phyloP scores from a whole-genome alignment of 176 grass and related monocot genomes.

The Thalia dealbata region DNA sequence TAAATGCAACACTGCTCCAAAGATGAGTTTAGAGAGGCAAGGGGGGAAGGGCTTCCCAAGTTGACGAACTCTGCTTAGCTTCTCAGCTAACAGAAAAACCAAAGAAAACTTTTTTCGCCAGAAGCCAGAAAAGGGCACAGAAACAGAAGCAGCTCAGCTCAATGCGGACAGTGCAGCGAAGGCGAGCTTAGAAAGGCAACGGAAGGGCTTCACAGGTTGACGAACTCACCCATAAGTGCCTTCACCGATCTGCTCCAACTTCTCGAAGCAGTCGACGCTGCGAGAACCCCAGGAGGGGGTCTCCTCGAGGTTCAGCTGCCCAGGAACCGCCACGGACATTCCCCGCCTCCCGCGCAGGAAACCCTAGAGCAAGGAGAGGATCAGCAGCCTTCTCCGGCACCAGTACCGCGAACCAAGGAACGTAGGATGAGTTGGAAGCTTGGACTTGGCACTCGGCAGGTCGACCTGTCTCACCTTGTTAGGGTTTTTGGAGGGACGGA shows the following conservation, averaged over 20 bases:
- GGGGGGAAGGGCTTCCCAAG: not conserved
- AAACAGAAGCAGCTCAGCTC: not conserved
- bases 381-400: too few relatives aligned
- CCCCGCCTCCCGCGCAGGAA: not conserved
- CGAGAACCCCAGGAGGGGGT: conserved; percentile 55
- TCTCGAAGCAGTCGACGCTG: conserved; percentile 65
- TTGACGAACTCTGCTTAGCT: not conserved
- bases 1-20: not conserved
- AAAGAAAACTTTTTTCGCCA: not conserved
- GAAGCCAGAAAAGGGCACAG: not conserved
- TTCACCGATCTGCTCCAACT: conserved; percentile 69
- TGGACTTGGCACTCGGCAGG: too few relatives aligned
- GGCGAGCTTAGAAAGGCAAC: not conserved
- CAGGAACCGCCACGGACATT: conserved; percentile 53
- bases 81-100: not conserved
- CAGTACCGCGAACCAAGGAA: too few relatives aligned
- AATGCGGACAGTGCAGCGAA: not conserved
- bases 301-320: conserved; percentile 59
- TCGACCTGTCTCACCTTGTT: too few relatives aligned
- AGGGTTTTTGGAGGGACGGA: too few relatives aligned
- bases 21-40: not conserved
- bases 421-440: too few relatives aligned
- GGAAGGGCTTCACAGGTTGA: not conserved
- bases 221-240: conserved; percentile 52
- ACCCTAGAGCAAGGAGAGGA: not conserved